Evolutionary conservation across 805 yeast genomes (phyloP).

Genomic region (Ogataea allantospora): DNA sequence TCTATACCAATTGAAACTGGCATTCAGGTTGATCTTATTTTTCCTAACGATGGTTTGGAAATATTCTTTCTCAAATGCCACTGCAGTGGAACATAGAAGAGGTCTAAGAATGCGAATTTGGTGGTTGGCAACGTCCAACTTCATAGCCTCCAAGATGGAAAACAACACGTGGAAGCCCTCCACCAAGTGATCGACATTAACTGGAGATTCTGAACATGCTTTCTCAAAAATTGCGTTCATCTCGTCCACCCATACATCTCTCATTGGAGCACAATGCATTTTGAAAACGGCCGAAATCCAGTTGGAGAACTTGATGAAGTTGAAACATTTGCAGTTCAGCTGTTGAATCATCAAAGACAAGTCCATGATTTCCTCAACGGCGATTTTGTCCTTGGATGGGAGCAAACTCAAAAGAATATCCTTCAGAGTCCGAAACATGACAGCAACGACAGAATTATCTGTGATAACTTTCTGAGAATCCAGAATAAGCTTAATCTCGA

Average conservation of each 20-base stretch:
- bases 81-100: slow-evolving; percentile 79
- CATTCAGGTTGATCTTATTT: slow-evolving; percentile 57
- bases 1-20: slow-evolving; percentile 67
- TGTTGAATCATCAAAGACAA: slow-evolving; percentile 76
- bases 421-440: slow-evolving; percentile 72
- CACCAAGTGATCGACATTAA: slow-evolving; percentile 46
- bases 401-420: slow-evolving; percentile 72
- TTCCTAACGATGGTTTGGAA: slow-evolving; percentile 53
- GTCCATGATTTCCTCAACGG: slow-evolving; percentile 72
- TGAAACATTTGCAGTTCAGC: slow-evolving; percentile 64
- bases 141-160: slow-evolving; percentile 89
- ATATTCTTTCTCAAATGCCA: slow-evolving; percentile 85
- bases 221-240: slow-evolving; percentile 62
- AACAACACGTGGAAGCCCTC: slow-evolving; percentile 77
- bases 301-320: slow-evolving; percentile 63
- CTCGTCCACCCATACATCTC: slow-evolving; percentile 85
- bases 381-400: slow-evolving; percentile 70
- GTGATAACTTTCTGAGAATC: slow-evolving; percentile 14
- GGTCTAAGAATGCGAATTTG: slow-evolving; percentile 86
- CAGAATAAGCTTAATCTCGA: slow-evolving; percentile 53
- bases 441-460: slow-evolving; percentile 45
- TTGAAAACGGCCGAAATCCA: slow-evolving; percentile 80
- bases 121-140: slow-evolving; percentile 91
- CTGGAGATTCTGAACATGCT: slow-evolving; percentile 32
- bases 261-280: slow-evolving; percentile 93